Conservation (phyloP, 805 yeast genomes). For the Saccharomycopsis vini region DNA sequence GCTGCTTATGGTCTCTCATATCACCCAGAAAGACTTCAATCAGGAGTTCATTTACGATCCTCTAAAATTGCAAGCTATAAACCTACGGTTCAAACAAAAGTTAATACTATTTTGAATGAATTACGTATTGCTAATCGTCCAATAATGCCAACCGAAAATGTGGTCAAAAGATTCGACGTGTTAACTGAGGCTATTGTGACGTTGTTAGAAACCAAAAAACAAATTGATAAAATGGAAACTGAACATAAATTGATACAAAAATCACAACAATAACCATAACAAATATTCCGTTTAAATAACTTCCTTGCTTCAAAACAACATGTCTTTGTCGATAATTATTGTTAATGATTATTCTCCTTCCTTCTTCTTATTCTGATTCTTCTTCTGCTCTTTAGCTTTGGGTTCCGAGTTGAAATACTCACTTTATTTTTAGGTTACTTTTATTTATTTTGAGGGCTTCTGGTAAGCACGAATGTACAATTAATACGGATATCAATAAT, state of each 20-base stretch:
- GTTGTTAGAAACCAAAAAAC: constrained; percentile 75
- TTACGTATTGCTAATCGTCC: constrained; percentile 75
- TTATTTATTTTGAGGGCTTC: no score
- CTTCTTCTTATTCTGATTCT: no score
- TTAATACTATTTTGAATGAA: constrained; percentile 59
- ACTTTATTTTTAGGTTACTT: no score
- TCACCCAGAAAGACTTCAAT: constrained; percentile 62
- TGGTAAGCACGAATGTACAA: no score
- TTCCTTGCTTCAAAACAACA: no score
- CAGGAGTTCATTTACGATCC: constrained; percentile 81
- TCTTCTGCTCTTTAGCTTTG: no score
- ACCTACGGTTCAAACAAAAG: constrained; percentile 62
- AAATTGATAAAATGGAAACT: constrained; percentile 77
- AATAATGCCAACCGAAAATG: constrained; percentile 75
- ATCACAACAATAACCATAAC: background rate
- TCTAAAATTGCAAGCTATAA: constrained; percentile 69
- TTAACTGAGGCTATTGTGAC: constrained; percentile 60
- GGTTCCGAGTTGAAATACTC: no score
- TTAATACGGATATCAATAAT: no score
- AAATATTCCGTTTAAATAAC: no score
- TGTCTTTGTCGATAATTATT: no score
- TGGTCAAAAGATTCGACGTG: constrained; percentile 69
- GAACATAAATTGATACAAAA: constrained; percentile 43
- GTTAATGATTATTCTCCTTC: no score
- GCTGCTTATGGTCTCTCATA: constrained; percentile 75